Base-by-base conservation (phyloP, 2,329 filamentous ascomycete species). In the Ceratocystis papillata region DNA sequence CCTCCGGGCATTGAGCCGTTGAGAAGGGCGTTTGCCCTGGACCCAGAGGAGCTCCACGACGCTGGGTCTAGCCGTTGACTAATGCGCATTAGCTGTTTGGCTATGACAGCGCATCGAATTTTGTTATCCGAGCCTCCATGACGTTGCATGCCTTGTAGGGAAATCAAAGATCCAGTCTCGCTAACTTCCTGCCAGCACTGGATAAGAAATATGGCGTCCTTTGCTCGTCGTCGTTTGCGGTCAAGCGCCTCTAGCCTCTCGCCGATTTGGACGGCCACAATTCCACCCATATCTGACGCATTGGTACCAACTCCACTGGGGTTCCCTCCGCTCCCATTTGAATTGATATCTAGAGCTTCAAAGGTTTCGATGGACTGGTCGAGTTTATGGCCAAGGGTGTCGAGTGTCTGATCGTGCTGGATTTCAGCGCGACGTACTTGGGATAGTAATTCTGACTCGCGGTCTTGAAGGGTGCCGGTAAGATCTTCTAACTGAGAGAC, bases 171-270 rank as follows among this genome's bases (percentile, higher is more conserved):
- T 2, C 94, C 94, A 7, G 87, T 87, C 72, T 96, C 92, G 75
- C 87, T 92, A 71, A 99, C 90, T 73, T 97, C 93, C 50, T 90
- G 85, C 93, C 94, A 99, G 78, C 94, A 99, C 74, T 96, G 89
- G 70, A 99, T 91, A 67, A 99, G 77, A 74, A 97, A 97, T 73
- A 89, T 93, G 68, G 94, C 92, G 78, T 99, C 94, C 74, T 94
- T 82, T 41, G 94, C 94, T 68, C 93, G 82, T 73, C 90, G 87
- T 71, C 92, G 81, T 77, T 99, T 96, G 72, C 90, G 85, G 76
- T 99, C 94, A 68, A 99, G 80, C 75, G 97, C 93, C 77, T 99
- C 94, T 10, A 99, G 79, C 72, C 87, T 87, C 77, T 96, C 91
- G 71, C 94, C 94, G 64, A 96, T 97, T 74, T 96, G 90, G 65